Conservation (phyloP, 192 early-diverging fungal species). For the Coemansia brasiliensis region DNA sequence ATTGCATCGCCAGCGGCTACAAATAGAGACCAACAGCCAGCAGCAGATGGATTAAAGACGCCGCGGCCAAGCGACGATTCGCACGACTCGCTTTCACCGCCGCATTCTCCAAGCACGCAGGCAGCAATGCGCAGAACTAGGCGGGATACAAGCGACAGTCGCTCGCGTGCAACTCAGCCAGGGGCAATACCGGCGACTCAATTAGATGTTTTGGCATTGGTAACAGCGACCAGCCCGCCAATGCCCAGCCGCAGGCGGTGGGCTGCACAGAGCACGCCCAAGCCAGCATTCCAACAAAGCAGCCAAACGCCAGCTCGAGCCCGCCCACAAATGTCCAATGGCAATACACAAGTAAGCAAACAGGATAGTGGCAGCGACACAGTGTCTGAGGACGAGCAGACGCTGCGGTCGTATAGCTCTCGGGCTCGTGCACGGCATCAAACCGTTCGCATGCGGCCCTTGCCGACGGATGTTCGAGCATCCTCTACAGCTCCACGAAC, state of each 20-base stretch:
- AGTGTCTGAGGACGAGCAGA: constrained; percentile 46
- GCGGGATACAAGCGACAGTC: constrained; percentile 2
- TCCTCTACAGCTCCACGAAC: background rate
- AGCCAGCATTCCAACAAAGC: constrained; percentile 12
- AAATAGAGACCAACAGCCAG: constrained; percentile 1
- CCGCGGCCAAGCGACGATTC: constrained; percentile 6
- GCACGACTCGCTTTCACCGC: constrained; percentile 28
- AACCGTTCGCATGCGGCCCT: constrained; percentile 19
- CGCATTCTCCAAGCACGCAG: constrained; percentile 38
- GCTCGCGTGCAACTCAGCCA: background rate
- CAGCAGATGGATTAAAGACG: background rate
- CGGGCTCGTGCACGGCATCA: constrained; percentile 27
- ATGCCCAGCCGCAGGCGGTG: constrained; percentile 50
- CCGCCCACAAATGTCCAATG: background rate
- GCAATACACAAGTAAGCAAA: background rate
- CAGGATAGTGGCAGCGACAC: constrained; percentile 44
- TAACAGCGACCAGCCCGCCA: constrained; percentile 55
- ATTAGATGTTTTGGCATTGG: constrained; percentile 50
- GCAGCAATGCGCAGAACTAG: constrained; percentile 30
- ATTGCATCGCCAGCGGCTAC: constrained; percentile 40
- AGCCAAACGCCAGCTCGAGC: background rate
- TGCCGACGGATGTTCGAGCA: constrained; percentile 2
- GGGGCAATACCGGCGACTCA: constrained; percentile 43
- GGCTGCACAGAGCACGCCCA: constrained; percentile 30
- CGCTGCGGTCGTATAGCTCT: constrained; percentile 47